These are phyloP conservation scores for Aspergillus sp. DNA, from an alignment of 2,329 filamentous ascomycete genomes.

Conservation along the genomic window DNA sequence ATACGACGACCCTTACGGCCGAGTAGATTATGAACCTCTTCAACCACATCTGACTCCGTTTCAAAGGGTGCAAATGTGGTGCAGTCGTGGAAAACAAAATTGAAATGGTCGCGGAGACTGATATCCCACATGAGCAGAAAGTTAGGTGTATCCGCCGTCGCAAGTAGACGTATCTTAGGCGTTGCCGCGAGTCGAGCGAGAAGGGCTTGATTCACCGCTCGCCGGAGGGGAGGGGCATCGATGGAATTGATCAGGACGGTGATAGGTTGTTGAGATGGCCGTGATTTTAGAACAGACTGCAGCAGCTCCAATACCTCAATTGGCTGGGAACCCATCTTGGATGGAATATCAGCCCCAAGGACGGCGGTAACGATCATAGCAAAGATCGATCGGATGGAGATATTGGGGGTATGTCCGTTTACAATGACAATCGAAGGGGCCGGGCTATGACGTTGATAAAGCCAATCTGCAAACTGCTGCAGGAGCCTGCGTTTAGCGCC, in stretches of 20 bases:
- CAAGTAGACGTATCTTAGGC: slow-evolving; percentile 65
- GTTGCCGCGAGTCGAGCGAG: slow-evolving; percentile 74
- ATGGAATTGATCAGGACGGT: slow-evolving; percentile 80
- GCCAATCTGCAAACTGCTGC: slow-evolving; percentile 67
- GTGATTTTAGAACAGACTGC: slow-evolving; percentile 54
- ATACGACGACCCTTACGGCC: slow-evolving; percentile 74
- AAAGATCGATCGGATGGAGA: slow-evolving; percentile 42
- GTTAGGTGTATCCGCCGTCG: slow-evolving; percentile 81
- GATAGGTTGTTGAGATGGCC: slow-evolving; percentile 42
- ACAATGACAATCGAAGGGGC: slow-evolving; percentile 68
- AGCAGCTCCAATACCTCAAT: slow-evolving; percentile 65
- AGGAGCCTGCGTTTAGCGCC: slow-evolving; percentile 80
- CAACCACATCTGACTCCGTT: slow-evolving; percentile 75
- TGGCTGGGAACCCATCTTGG: slow-evolving; percentile 60
- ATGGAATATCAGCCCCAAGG: slow-evolving; percentile 34
- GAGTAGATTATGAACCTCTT: slow-evolving; percentile 83
- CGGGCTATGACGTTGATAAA: slow-evolving; percentile 46
- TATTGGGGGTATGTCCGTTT: slow-evolving; percentile 67
- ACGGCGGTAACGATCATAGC: slow-evolving; percentile 63
- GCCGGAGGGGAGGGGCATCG: slow-evolving; percentile 73
- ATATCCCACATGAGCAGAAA: slow-evolving; percentile 89
- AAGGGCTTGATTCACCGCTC: slow-evolving; percentile 62
- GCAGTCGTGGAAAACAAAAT: slow-evolving; percentile 87
- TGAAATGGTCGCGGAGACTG: slow-evolving; percentile 73
- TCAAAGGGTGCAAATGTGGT: slow-evolving; percentile 79